Evolutionary conservation across 306 rosid species (phyloP), one percentile per base, ranked within the genome.

Genomic region (Parietaria judaica): DNA sequence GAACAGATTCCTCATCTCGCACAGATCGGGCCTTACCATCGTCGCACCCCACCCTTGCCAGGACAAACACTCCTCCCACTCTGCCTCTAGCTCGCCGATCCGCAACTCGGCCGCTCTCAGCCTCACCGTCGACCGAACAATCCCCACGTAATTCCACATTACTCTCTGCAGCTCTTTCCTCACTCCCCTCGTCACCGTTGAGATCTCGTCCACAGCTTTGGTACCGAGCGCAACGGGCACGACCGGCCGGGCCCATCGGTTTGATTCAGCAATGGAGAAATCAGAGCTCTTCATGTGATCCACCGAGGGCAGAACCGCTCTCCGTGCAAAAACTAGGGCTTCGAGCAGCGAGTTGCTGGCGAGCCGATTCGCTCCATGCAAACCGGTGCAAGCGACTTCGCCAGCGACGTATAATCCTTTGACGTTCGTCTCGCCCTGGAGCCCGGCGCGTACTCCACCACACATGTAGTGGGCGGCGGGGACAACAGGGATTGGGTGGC

Each of bases 391-490:
- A 38, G 98, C 98, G 44, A 88, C 96, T 83, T 92, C 96, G 38
- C 98, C 98, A 6, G 98, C 96, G 43, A 92, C 95, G 50, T 74
- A 88, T 52, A 92, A 75, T 53, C 96, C 96, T 47, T 14, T 64
- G 8, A 92, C 94, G 36, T 88, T 86, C 6, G 98, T 92, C 81
- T 92, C 95, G 43, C 95, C 98, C 36, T 82, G 81, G 54, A 92
- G 98, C 57, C 96, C 92, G 4, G 98, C 90, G 8, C 85, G 85
- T 59, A 88, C 96, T 55, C 96, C 98, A 49, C 98, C 98, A 60
- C 98, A 92, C 78, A 92, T 88, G 79, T 92, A 92, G 79, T 88
- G 98, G 65, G 98, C 90, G 31, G 98, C 98, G 23, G 98, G 98
- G 71, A 88, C 95, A 52, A 88, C 96, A 0, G 96, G 96, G 68